These are phyloP conservation scores for Suillus plorans DNA, from an alignment of 768 basidiomycete species.

Conservation along the genomic window DNA sequence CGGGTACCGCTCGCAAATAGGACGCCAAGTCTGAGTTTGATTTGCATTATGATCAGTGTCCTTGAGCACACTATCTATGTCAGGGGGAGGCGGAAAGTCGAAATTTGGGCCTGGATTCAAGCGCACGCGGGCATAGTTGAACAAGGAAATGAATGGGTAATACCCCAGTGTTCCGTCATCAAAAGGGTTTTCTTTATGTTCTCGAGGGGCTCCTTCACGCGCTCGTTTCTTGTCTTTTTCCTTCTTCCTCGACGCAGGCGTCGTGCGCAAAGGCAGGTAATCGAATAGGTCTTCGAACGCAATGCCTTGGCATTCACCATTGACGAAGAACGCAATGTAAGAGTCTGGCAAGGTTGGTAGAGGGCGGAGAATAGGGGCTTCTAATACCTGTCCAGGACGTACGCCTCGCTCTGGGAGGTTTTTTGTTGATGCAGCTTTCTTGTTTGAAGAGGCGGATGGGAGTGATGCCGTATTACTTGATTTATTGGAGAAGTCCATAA, in stretches of 20 bases:
- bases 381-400: slow-evolving; percentile 37
- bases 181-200: slow-evolving; percentile 80
- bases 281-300: slow-evolving; percentile 91
- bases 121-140: slow-evolving; percentile 81
- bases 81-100: slow-evolving; percentile 72
- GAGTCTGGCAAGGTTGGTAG: slow-evolving; percentile 73
- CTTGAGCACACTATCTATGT: slow-evolving; percentile 66
- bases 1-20: slow-evolving; percentile 79
- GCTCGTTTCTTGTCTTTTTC: slow-evolving; percentile 53
- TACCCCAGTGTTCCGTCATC: slow-evolving; percentile 96
- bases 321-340: slow-evolving; percentile 85
- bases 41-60: slow-evolving; percentile 30
- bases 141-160: slow-evolving; percentile 92
- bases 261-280: slow-evolving; percentile 77
- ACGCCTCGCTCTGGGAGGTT: slow-evolving; percentile 55
- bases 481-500: slow-evolving; percentile 78
- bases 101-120: slow-evolving; percentile 92
- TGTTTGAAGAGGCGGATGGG: slow-evolving; percentile 52
- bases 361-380: slow-evolving; percentile 49
- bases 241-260: slow-evolving; percentile 56
- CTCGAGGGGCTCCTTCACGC: slow-evolving; percentile 63
- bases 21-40: slow-evolving; percentile 60
- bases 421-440: slow-evolving; percentile 71
- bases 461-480: slow-evolving; percentile 52
- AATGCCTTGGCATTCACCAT: slow-evolving; percentile 79